Percentiles rank a stretch among this genome's conserved stretches.
Conservation (phyloP, 2,329 filamentous ascomycete species). For the Stemphylium beticola region DNA sequence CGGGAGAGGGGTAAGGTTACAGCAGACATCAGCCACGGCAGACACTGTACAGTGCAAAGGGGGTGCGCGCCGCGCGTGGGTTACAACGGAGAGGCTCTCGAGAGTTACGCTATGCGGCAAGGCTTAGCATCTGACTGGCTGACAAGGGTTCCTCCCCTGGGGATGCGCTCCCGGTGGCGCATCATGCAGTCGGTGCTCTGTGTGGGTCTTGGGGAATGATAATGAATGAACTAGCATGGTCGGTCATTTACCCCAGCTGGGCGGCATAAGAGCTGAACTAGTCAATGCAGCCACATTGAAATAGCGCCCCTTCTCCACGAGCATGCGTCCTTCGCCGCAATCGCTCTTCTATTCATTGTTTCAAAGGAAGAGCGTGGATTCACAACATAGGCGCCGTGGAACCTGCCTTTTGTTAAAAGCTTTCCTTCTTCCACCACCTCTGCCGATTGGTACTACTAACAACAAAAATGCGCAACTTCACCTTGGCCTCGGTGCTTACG, state of each 20-base stretch:
- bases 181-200: constrained; percentile 8
- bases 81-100: constrained; percentile 25
- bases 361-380: background rate
- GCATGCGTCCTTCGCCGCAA: constrained; percentile 6
- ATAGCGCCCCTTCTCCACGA: constrained; percentile 24
- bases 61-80: constrained; percentile 4
- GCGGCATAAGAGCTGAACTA: constrained; percentile 2
- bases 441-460: background rate
- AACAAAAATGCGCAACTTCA: constrained; percentile 38
- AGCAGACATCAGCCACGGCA: constrained; percentile 30
- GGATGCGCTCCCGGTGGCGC: constrained; percentile 17
- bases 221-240: constrained; percentile 15
- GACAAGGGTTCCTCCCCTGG: constrained; percentile 28
- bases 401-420: no score
- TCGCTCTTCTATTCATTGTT: constrained; percentile 13
- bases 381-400: no score
- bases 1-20: constrained; percentile 34
- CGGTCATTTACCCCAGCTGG: constrained; percentile 24
- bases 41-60: constrained; percentile 6
- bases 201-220: background rate
- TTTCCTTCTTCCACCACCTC: no score
- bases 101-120: constrained; percentile 29
- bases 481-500: constrained; percentile 40
- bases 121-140: constrained; percentile 32
- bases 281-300: constrained; percentile 25